These are phyloP conservation scores for Ilex paraguariensis DNA, from an alignment of 305 asterid species.

Conservation along the genomic window DNA sequence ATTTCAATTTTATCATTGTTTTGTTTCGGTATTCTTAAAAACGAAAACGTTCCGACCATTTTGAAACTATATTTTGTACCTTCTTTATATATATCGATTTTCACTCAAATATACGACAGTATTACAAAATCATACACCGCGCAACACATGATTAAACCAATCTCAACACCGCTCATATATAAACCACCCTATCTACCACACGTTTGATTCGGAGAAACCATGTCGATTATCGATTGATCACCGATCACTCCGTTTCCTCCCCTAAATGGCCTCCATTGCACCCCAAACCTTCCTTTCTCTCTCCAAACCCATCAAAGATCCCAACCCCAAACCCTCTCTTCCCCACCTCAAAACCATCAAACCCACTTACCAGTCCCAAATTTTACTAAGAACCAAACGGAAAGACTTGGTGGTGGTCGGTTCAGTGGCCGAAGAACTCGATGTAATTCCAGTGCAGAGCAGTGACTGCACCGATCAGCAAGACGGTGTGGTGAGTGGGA, in stretches of 20 bases:
- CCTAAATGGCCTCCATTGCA: slow-evolving; percentile 49
- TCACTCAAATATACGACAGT: not conserved
- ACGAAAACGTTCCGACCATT: too few relatives aligned
- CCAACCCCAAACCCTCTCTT: slow-evolving; percentile 18
- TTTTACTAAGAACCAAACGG: slow-evolving; percentile 19
- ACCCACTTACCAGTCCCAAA: slow-evolving; percentile 10
- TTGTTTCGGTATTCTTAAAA: too few relatives aligned
- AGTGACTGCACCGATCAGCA: slow-evolving; percentile 42
- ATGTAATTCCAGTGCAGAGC: slow-evolving; percentile 51
- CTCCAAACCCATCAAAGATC: slow-evolving; percentile 22
- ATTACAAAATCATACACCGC: not conserved
- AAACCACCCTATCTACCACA: slow-evolving; percentile 2
- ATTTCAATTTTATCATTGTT: too few relatives aligned
- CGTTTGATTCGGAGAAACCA: slow-evolving; percentile 19
- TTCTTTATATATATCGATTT: too few relatives aligned
- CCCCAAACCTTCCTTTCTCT: slow-evolving; percentile 44
- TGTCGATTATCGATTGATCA: slow-evolving; percentile 1
- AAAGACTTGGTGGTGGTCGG: slow-evolving; percentile 23
- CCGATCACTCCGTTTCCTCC: slow-evolving; percentile 13
- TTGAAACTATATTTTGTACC: too few relatives aligned
- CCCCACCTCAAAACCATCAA: slow-evolving; percentile 8
- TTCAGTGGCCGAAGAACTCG: slow-evolving; percentile 36
- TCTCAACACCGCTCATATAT: slow-evolving; percentile 14
- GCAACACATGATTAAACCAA: slow-evolving; percentile 1
- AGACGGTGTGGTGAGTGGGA: slow-evolving; percentile 39